Percentiles rank a stretch among this genome's conserved stretches.
phyloP scores from a whole-genome alignment of 768 basidiomycete species.

The Tylopilus felleus region DNA sequence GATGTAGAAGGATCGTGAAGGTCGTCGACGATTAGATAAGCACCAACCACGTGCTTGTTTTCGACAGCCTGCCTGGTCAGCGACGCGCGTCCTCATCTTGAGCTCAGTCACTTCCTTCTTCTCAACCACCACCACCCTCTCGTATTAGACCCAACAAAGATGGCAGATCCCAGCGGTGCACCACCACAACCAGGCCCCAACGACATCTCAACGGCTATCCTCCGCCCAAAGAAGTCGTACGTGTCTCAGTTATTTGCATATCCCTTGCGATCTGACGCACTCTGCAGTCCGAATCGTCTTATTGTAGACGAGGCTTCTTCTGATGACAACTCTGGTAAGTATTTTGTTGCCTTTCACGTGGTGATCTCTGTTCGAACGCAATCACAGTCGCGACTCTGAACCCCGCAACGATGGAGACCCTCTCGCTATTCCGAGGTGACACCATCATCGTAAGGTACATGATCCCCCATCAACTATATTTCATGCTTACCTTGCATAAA shows the following conservation, averaged over 20 bases:
- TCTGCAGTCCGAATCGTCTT: constrained; percentile 85
- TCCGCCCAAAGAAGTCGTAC: constrained; percentile 97
- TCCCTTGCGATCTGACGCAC: constrained; percentile 15
- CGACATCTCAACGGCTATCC: constrained; percentile 91
- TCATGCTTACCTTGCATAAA: constrained; percentile 3
- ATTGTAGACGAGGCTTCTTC: constrained; percentile 92
- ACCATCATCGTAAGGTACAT: constrained; percentile 88
- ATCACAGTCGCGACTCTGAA: constrained; percentile 84
- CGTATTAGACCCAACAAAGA: constrained; percentile 18
- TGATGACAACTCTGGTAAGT: constrained; percentile 93
- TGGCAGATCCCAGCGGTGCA: constrained; percentile 84
- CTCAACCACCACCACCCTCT: constrained; percentile 9
- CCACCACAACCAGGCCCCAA: constrained; percentile 81
- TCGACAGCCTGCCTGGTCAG: background rate
- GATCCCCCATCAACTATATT: background rate
- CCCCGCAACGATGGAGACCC: constrained; percentile 93
- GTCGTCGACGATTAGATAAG: constrained; percentile 14
- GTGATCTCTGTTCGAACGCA: constrained; percentile 16
- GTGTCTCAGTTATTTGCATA: constrained; percentile 31
- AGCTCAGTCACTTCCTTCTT: constrained; percentile 8
- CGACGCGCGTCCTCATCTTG: constrained; percentile 32
- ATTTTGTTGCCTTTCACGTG: background rate
- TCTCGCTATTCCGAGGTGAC: constrained; percentile 94
- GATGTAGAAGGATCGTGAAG: constrained; percentile 25
- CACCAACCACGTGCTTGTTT: background rate